phyloP scores from a whole-genome alignment of 768 basidiomycete species.

The Suillus fuscotomentosus region DNA sequence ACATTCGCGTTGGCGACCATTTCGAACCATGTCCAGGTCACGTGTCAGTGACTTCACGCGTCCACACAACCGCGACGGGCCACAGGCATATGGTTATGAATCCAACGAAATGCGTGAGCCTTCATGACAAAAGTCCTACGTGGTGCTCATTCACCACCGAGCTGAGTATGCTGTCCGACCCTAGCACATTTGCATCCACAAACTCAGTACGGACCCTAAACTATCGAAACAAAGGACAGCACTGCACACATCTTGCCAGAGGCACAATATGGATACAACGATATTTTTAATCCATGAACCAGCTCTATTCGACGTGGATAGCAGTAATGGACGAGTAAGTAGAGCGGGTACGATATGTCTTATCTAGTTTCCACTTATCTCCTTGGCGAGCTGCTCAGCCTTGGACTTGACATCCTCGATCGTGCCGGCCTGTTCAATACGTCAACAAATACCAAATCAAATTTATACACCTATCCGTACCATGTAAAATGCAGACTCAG shows the following conservation, averaged over 20 bases:
- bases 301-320: constrained; percentile 13
- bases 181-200: neutral
- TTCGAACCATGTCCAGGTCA: neutral
- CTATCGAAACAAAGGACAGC: neutral
- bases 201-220: neutral
- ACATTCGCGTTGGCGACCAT: neutral
- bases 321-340: constrained; percentile 1
- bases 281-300: constrained; percentile 11
- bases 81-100: neutral
- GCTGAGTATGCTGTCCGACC: neutral
- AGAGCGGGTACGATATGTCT: constrained; percentile 12
- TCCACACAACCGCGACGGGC: neutral
- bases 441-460: constrained; percentile 1
- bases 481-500: constrained; percentile 99
- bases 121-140: neutral
- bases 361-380: constrained; percentile 58
- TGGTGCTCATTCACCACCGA: neutral
- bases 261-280: neutral
- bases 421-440: constrained; percentile 62
- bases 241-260: neutral
- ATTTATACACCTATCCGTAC: constrained; percentile 32
- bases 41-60: constrained; percentile 1
- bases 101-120: neutral
- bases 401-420: constrained; percentile 97
- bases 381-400: constrained; percentile 97